These are phyloP conservation scores for Citrullus colocynthis DNA, from an alignment of 306 rosid genomes.

Conservation along the genomic window DNA sequence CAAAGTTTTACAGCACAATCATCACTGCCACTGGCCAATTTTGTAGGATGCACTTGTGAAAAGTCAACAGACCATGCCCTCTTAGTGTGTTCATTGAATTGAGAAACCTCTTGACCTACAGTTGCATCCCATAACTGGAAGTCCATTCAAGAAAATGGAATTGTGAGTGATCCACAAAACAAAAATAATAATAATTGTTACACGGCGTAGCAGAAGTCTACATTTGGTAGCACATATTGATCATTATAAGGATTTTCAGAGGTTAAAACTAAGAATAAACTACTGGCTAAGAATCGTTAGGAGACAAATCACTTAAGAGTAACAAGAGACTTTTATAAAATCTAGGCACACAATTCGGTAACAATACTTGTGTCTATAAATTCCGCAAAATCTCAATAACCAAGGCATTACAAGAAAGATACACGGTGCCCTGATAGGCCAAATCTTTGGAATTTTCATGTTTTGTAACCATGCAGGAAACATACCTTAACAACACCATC, in stretches of 20 bases:
- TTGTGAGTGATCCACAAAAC: conserved; percentile 10
- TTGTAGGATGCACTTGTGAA: conserved; percentile 71
- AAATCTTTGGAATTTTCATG: not conserved
- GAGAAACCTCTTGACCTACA: conserved; percentile 70
- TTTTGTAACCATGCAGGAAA: conserved; percentile 8
- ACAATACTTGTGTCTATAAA: not conserved
- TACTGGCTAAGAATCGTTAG: not conserved
- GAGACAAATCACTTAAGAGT: not conserved
- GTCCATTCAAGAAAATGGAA: conserved; percentile 17
- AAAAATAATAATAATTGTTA: not conserved
- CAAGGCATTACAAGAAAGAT: not conserved
- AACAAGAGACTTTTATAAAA: not conserved
- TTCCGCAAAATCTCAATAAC: not conserved
- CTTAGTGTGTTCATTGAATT: conserved; percentile 55
- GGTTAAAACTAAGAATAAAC: not conserved
- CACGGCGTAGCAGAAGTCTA: not conserved
- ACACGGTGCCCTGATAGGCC: not conserved
- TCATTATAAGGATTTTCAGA: not conserved
- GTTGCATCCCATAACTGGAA: conserved; percentile 92
- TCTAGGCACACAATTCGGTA: not conserved
- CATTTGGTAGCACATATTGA: not conserved
- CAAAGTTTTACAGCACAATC: conserved; percentile 81
- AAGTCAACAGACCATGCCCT: conserved; percentile 99
- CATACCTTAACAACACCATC: conserved; percentile 85
- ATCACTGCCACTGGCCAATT: conserved; percentile 91